These are phyloP conservation scores for Plasmodium vinckei DNA, from an alignment of 169 alveolate genomes.

Conservation along the genomic window DNA sequence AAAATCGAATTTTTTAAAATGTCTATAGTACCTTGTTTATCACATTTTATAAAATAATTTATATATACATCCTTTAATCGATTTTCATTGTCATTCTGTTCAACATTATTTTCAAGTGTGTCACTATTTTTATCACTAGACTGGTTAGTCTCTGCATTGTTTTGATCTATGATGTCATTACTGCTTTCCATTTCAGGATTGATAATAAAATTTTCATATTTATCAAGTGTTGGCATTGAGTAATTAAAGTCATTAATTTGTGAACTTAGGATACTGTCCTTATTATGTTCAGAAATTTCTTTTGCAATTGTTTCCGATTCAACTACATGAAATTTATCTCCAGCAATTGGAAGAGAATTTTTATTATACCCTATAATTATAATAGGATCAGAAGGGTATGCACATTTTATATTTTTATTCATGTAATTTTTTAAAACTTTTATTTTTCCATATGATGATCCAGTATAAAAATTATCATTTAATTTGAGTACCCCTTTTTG, in stretches of 20 bases:
- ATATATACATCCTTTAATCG: slow-evolving; percentile 16
- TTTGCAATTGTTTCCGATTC: slow-evolving; percentile 36
- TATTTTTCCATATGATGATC: slow-evolving; percentile 58
- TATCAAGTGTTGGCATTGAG: neutral
- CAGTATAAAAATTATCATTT: slow-evolving; percentile 69
- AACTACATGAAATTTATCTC: slow-evolving; percentile 43
- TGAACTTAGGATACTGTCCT: neutral
- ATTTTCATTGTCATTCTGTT: neutral
- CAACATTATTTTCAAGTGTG: neutral
- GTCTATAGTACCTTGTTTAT: slow-evolving; percentile 68
- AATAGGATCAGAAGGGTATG: slow-evolving; percentile 68
- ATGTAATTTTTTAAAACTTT: slow-evolving; percentile 38
- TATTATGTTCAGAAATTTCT: slow-evolving; percentile 47
- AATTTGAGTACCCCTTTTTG: slow-evolving; percentile 32
- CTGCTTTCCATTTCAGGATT: too few relatives aligned
- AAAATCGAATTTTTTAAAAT: slow-evolving; percentile 29
- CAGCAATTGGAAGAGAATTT: slow-evolving; percentile 56
- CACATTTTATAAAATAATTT: slow-evolving; percentile 51
- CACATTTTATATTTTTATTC: slow-evolving; percentile 55
- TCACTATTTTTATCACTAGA: neutral
- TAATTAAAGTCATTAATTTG: slow-evolving; percentile 8
- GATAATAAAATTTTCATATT: slow-evolving; percentile 19
- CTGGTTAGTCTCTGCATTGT: neutral
- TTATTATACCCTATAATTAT: slow-evolving; percentile 50
- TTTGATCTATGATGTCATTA: neutral